Evolutionary conservation across 176 grass and related monocot species (phyloP).

Genomic region (Thinopyrum elongatum): DNA sequence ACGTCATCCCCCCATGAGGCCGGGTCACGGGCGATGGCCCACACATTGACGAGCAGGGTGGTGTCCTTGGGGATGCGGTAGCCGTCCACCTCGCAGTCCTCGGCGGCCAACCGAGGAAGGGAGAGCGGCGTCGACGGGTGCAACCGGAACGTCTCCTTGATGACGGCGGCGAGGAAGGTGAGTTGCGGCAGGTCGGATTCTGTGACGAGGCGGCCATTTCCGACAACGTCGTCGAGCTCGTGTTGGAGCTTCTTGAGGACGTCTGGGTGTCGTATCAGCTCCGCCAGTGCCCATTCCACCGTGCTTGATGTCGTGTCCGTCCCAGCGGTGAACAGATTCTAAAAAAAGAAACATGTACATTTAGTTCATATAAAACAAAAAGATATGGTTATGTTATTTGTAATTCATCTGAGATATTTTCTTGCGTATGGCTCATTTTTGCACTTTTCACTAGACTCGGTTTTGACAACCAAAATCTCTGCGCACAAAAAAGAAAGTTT

Average conservation of each 20-base stretch:
- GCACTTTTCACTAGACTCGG: no score
- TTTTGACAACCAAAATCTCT: no score
- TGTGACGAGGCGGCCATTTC: neutral
- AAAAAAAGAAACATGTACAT: no score
- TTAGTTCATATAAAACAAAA: no score
- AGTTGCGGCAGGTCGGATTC: neutral
- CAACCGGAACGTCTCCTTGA: slow-evolving; percentile 68
- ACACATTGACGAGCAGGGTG: slow-evolving; percentile 36
- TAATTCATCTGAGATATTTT: no score
- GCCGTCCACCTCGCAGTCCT: slow-evolving; percentile 49
- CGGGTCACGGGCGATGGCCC: neutral
- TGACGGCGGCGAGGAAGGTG: slow-evolving; percentile 37
- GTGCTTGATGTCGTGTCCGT: slow-evolving; percentile 3
- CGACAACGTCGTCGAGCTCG: neutral
- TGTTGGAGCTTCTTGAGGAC: neutral
- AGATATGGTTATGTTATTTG: no score
- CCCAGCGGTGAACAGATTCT: neutral
- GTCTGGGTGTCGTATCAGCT: neutral
- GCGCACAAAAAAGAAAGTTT: no score
- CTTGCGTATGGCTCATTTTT: no score
- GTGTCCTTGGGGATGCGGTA: slow-evolving; percentile 43
- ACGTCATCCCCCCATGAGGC: neutral
- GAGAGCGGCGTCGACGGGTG: slow-evolving; percentile 74
- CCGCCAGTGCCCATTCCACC: neutral
- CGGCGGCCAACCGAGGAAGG: slow-evolving; percentile 45